These are phyloP conservation scores for Acer saccharum DNA, from an alignment of 345 rosid genomes.

Conservation along the genomic window DNA sequence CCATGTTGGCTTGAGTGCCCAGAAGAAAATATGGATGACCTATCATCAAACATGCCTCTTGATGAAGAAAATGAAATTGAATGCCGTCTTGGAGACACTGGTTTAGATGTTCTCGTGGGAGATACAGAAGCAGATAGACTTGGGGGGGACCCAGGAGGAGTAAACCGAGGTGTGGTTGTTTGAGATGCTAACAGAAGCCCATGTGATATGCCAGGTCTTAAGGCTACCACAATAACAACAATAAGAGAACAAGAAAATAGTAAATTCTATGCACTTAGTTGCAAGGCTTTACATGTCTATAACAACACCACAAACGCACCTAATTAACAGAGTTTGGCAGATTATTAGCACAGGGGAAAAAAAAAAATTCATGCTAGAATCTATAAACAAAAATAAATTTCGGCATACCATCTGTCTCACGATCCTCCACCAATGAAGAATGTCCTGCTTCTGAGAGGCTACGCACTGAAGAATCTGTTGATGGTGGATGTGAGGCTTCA, in stretches of 20 bases:
- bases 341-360: not conserved
- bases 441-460: slow-evolving; percentile 58
- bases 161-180: slow-evolving; percentile 67
- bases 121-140: slow-evolving; percentile 74
- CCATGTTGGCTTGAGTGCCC: slow-evolving; percentile 30
- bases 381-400: slow-evolving; percentile 12
- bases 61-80: slow-evolving; percentile 78
- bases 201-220: slow-evolving; percentile 44
- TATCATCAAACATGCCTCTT: slow-evolving; percentile 72
- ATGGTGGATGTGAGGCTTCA: slow-evolving; percentile 45
- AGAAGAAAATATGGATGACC: slow-evolving; percentile 59
- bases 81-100: slow-evolving; percentile 75
- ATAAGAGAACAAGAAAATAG: not conserved
- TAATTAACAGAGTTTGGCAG: not conserved
- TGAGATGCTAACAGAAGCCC: slow-evolving; percentile 58
- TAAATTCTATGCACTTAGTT: not conserved
- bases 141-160: slow-evolving; percentile 93
- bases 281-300: not conserved
- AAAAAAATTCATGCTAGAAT: not conserved
- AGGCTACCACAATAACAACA: slow-evolving; percentile 33
- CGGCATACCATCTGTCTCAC: slow-evolving; percentile 51
- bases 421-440: slow-evolving; percentile 53
- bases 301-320: not conserved
- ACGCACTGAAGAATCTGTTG: slow-evolving; percentile 52
- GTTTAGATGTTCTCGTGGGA: slow-evolving; percentile 74